Evolutionary conservation across 208 protist species (phyloP), one percentile per base, ranked within the genome.

Genomic region (Dictyostelium gargantuum): DNA sequence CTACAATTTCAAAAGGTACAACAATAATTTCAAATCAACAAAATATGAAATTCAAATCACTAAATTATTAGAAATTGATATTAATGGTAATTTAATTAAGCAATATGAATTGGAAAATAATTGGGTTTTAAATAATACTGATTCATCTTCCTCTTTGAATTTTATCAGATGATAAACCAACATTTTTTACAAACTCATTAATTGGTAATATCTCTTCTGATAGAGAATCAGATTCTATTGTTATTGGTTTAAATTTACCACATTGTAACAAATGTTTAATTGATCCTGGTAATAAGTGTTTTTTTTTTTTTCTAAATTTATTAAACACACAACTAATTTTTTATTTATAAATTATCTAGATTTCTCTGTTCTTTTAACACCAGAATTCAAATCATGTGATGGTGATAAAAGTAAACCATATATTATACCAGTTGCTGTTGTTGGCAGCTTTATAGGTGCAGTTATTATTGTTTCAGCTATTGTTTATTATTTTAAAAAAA

Each of bases 131-230:
- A 44, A 42, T 74, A 46, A 44, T 6, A 46, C 68, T 3, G 17
- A 74, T 6, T 13, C n/a, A 42, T 6, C 46, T 74, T 10, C n/a
- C 68, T 17, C 68, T 46, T 46, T 8, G 5, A 46, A 10, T 74
- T 17, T 11, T 86, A 17, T 86, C 81, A 19, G 81, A 86, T 76
- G 81, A 66, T 26, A 4, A 44, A 32, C 9, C 61, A 48, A 77
- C 66, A 11, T 48, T 77, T 2, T 40, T 42, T 4, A 44, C 15
- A 15, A 35, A 21, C 2, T 13, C 23, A 19, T 38, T 86, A 58
- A 13, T 86, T 3, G 46, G 23, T 29, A 40, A 77, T 48, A 2
- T 21, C 11, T 26, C 10, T 17, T 15, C 26, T 35, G 46, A 50
- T 50, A 50, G 10, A 50, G 3, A 11, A 50, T 50, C 46, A 6